A percentile compares a stretch with the other conserved stretches of the same genome.
Conservation (phyloP, 1,284 basidiomycete genomes). For the Inonotus obliquus region DNA sequence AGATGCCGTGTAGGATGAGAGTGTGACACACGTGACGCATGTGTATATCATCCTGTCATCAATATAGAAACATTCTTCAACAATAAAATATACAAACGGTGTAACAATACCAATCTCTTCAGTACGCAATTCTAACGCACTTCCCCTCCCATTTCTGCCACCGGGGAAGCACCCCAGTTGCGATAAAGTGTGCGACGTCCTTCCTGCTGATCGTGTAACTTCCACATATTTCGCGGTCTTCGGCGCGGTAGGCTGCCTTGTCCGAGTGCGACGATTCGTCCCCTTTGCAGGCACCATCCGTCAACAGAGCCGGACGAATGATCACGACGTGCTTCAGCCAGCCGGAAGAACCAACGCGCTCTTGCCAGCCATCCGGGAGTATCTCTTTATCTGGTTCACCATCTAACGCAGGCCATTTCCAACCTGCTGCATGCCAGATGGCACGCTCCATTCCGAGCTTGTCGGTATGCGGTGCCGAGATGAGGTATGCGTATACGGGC, state of each 20-base stretch:
- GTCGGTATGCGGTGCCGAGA: slow-evolving; percentile 45
- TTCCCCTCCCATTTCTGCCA: slow-evolving; percentile 46
- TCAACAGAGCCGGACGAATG: slow-evolving; percentile 53
- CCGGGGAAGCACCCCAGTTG: slow-evolving; percentile 38
- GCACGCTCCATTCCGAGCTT: slow-evolving; percentile 52
- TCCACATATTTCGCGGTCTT: slow-evolving; percentile 32
- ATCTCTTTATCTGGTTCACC: slow-evolving; percentile 28
- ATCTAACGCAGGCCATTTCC: slow-evolving; percentile 32
- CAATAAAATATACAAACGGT: background rate
- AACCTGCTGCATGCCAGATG: slow-evolving; percentile 38
- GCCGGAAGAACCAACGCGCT: slow-evolving; percentile 27
- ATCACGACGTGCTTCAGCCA: slow-evolving; percentile 41
- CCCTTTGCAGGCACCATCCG: slow-evolving; percentile 49
- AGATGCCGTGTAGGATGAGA: too few relatives aligned
- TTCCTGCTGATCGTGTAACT: slow-evolving; percentile 53
- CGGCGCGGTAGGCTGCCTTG: slow-evolving; percentile 12
- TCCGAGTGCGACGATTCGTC: slow-evolving; percentile 35
- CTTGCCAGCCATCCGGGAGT: slow-evolving; percentile 19
- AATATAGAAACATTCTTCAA: too few relatives aligned
- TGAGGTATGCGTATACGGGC: slow-evolving; percentile 40
- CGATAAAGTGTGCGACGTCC: slow-evolving; percentile 65
- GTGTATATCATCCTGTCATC: too few relatives aligned
- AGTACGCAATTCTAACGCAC: slow-evolving; percentile 9
- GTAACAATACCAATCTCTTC: background rate
- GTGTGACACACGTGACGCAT: too few relatives aligned